phyloP scores from a whole-genome alignment of 495 filamentous ascomycete species.

The Penicillium bialowiezense region DNA sequence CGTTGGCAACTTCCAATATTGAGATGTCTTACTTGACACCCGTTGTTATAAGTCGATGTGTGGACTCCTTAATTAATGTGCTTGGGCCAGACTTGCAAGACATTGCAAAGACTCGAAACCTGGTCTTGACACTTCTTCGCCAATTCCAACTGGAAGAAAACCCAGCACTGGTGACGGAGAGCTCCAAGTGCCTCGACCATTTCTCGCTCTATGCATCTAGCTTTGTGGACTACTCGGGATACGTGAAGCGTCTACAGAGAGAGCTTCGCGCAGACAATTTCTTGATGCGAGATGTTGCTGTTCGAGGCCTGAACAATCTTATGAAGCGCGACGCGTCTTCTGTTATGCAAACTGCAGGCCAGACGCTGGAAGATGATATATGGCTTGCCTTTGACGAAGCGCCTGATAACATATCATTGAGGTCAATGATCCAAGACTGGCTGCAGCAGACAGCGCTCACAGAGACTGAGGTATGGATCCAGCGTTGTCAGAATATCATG shows the following conservation, averaged over 20 bases:
- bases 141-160: conserved; percentile 82
- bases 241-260: conserved; percentile 77
- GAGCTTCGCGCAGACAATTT: conserved; percentile 66
- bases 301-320: conserved; percentile 87
- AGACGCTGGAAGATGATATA: conserved; percentile 82
- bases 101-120: conserved; percentile 81
- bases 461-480: conserved; percentile 78
- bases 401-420: conserved; percentile 71
- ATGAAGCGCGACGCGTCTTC: conserved; percentile 88
- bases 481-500: conserved; percentile 81
- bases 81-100: conserved; percentile 95
- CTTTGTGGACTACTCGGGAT: conserved; percentile 75
- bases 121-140: conserved; percentile 81
- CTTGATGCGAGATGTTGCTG: conserved; percentile 71
- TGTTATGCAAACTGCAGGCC: conserved; percentile 68
- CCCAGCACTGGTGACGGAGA: conserved; percentile 68
- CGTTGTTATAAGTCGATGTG: conserved; percentile 77
- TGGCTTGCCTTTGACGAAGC: conserved; percentile 82
- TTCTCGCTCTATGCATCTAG: conserved; percentile 87
- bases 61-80: conserved; percentile 95
- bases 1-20: conserved; percentile 79
- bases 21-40: conserved; percentile 79
- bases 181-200: conserved; percentile 83
- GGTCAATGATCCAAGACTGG: conserved; percentile 86
- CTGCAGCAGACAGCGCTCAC: conserved; percentile 77